Percentiles rank a stretch among this genome's conserved stretches.
These are phyloP conservation scores for Nemophila menziesii DNA, from an alignment of 257 asterid genomes.

Conservation along the genomic window DNA sequence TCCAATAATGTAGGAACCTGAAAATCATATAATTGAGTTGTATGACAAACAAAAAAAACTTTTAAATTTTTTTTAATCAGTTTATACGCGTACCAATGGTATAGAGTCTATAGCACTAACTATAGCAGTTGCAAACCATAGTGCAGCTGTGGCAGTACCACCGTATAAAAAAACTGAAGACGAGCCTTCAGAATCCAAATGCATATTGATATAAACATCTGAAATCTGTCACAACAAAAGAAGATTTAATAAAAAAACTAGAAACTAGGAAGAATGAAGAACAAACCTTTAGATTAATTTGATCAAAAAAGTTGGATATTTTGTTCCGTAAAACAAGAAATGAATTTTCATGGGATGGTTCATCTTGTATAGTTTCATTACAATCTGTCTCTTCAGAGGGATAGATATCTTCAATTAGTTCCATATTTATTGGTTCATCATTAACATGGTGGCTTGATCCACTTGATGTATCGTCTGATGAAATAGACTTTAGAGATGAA, in stretches of 20 bases:
- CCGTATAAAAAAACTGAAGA: constrained; percentile 44
- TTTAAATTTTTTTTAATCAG: background rate
- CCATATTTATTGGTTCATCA: constrained; percentile 4
- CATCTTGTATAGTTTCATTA: constrained; percentile 13
- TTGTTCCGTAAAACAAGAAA: constrained; percentile 14
- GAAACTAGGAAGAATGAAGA: background rate
- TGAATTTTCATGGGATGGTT: constrained; percentile 17
- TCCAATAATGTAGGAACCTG: constrained; percentile 71
- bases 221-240: constrained; percentile 10
- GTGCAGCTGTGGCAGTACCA: constrained; percentile 40
- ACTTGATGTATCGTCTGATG: constrained; percentile 20
- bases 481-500: constrained; percentile 17
- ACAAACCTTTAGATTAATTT: constrained; percentile 29
- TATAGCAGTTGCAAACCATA: constrained; percentile 49
- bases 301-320: constrained; percentile 27
- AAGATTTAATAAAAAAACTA: background rate
- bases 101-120: constrained; percentile 69
- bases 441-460: constrained; percentile 7
- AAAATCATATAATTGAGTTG: background rate
- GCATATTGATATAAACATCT: constrained; percentile 16
- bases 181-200: constrained; percentile 42
- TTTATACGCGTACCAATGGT: constrained; percentile 43
- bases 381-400: constrained; percentile 13
- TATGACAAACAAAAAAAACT: background rate
- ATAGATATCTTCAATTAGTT: constrained; percentile 7